Base-by-base conservation (phyloP, 495 filamentous ascomycete genomes). In the Glonium stellatum region DNA sequence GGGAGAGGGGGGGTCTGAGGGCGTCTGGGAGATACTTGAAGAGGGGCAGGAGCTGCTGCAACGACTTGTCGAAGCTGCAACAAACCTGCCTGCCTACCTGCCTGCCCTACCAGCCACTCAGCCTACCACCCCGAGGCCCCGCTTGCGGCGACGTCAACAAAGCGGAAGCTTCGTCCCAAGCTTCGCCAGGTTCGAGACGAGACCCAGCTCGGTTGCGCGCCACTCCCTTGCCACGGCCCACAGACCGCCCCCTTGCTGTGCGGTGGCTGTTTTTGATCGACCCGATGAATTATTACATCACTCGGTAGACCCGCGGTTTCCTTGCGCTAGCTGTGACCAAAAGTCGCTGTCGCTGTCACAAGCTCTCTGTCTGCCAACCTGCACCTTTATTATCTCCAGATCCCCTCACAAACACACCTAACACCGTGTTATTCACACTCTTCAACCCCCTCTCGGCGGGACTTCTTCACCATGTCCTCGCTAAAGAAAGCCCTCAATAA, bases 401-500 rank as follows among this genome's bases (percentile, higher is more conserved):
- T 39, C 8, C 36, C 15, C 8, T 15, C 8, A 8, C 36, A 39
- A 39, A 8, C 15, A 8, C 36, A 8, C 15, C 8, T 15, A 8
- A 8, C 36, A 8, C 12, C 39, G 18, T 11, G 13, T 4, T 44
- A 44, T 44, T 44, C 13, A 13, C 39, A 15, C 13, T 44, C 39
- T 18, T 44, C 39, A 21, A 21, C 48, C 48, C 23, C 48, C 21
- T 51, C 48, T 51, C 18, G 19, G 36, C 52, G 18, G 52, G 52
- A 27, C 49, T 19, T 25, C 36, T 35, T 41, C 56, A 62, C 51
- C 60, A 72, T 72, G 70, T 64, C 67, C 12, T 44, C 69, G 31
- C 67, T 73, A 57, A 71, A 71, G 61, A 73, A 70, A 50, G 71
- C 64, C 6, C 63, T 73, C 25, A 57, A 53, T n/a, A 71, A 70